These are phyloP conservation scores for Biscogniauxia mediterranea DNA, from an alignment of 2,329 filamentous ascomycete species.

Conservation along the genomic window DNA sequence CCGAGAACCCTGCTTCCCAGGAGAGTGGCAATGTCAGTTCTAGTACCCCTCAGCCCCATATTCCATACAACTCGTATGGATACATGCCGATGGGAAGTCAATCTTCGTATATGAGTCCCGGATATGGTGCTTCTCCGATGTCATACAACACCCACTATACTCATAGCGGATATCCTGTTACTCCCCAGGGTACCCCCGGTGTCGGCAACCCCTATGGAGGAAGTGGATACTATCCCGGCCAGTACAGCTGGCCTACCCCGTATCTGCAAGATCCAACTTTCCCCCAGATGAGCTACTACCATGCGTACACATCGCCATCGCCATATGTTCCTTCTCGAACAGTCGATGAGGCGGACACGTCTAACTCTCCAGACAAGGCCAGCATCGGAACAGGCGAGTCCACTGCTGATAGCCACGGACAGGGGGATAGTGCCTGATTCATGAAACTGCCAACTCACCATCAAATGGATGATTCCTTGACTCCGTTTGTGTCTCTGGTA, in stretches of 20 bases:
- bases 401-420: constrained; percentile 1
- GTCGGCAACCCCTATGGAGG: constrained; percentile 17
- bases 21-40: neutral
- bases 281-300: constrained; percentile 9
- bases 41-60: neutral
- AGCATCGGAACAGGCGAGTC: constrained; percentile 1
- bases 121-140: constrained; percentile 3
- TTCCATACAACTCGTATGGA: constrained; percentile 2
- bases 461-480: neutral
- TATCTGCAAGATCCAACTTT: constrained; percentile 27
- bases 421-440: neutral
- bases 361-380: constrained; percentile 2
- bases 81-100: constrained; percentile 7
- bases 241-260: constrained; percentile 25
- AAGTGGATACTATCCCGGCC: constrained; percentile 15
- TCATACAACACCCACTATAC: constrained; percentile 6
- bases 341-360: neutral
- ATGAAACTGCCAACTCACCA: neutral
- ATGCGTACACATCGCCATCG: constrained; percentile 8
- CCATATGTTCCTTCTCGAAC: neutral
- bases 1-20: neutral
- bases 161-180: constrained; percentile 10
- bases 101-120: constrained; percentile 5
- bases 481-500: neutral
- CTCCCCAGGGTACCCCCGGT: constrained; percentile 18